A percentile compares a stretch with the other conserved stretches of the same genome.
Conservation (phyloP, 1,139 yeast species). For the Torulaspora globosa region DNA sequence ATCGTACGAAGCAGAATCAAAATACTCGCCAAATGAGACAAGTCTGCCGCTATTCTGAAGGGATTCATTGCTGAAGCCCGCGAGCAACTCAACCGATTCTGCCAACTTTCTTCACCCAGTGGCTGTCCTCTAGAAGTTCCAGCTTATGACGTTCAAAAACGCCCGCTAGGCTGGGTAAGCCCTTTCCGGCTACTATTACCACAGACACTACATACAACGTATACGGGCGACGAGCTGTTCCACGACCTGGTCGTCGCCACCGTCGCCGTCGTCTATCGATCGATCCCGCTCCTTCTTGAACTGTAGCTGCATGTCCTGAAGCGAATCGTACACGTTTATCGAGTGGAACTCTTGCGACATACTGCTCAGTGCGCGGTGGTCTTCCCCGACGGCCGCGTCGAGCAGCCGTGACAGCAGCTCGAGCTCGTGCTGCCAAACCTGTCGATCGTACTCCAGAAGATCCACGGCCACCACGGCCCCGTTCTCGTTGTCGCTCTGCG, state of each 20-base stretch:
- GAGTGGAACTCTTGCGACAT: slow-evolving; percentile 9
- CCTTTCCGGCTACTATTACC: neutral
- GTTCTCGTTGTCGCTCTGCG: slow-evolving; percentile 4
- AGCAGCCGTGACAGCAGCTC: slow-evolving; percentile 9
- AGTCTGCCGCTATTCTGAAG: slow-evolving; percentile 60
- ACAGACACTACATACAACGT: slow-evolving; percentile 6
- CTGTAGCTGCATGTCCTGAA: slow-evolving; percentile 5
- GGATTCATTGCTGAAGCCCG: slow-evolving; percentile 38
- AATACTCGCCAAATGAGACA: slow-evolving; percentile 79
- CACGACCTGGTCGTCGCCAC: slow-evolving; percentile 1
- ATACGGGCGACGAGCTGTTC: slow-evolving; percentile 2
- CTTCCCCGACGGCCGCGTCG: slow-evolving; percentile 5
- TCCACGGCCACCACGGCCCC: slow-evolving; percentile 5
- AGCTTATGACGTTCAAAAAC: neutral
- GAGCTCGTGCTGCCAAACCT: slow-evolving; percentile 8
- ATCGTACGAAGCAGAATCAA: slow-evolving; percentile 71
- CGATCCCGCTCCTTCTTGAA: neutral
- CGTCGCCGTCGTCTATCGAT: neutral
- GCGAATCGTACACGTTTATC: slow-evolving; percentile 11
- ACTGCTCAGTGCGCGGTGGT: slow-evolving; percentile 2
- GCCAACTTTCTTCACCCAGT: neutral
- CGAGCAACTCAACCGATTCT: neutral
- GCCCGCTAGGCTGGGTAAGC: neutral
- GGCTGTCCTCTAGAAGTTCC: neutral
- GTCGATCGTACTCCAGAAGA: slow-evolving; percentile 12